Conservation (phyloP, 2,329 filamentous ascomycete genomes). For the Fusarium sp. region DNA sequence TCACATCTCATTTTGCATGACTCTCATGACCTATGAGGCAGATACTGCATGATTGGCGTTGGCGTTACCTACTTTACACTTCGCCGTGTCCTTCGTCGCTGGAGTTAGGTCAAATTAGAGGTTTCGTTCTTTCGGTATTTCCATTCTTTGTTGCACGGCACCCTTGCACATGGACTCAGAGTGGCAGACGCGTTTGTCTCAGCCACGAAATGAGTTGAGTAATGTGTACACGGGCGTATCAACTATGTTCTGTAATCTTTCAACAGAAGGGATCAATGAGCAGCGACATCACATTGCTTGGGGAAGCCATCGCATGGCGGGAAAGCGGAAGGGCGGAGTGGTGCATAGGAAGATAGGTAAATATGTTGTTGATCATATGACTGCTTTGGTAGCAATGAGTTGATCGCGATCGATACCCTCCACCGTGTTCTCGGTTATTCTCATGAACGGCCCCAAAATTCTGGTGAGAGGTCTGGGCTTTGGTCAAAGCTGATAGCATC, state of each 20-base stretch:
- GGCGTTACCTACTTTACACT: neutral
- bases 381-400: neutral
- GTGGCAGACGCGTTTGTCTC: constrained; percentile 10
- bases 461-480: constrained; percentile 8
- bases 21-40: neutral
- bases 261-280: constrained; percentile 9
- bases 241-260: neutral
- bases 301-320: neutral
- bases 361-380: neutral
- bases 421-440: constrained; percentile 11
- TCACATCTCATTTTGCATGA: constrained; percentile 21
- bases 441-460: neutral
- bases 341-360: neutral
- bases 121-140: constrained; percentile 1
- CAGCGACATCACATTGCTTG: constrained; percentile 16
- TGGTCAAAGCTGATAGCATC: constrained; percentile 9
- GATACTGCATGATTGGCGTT: constrained; percentile 7
- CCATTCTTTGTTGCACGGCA: constrained; percentile 10
- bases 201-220: constrained; percentile 8
- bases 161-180: constrained; percentile 6
- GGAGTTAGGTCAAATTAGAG: neutral
- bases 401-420: constrained; percentile 18
- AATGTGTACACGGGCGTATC: neutral
- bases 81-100: neutral
- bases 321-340: constrained; percentile 8